phyloP scores from a whole-genome alignment of 208 protist genomes.

The Porcisia hertigi region DNA sequence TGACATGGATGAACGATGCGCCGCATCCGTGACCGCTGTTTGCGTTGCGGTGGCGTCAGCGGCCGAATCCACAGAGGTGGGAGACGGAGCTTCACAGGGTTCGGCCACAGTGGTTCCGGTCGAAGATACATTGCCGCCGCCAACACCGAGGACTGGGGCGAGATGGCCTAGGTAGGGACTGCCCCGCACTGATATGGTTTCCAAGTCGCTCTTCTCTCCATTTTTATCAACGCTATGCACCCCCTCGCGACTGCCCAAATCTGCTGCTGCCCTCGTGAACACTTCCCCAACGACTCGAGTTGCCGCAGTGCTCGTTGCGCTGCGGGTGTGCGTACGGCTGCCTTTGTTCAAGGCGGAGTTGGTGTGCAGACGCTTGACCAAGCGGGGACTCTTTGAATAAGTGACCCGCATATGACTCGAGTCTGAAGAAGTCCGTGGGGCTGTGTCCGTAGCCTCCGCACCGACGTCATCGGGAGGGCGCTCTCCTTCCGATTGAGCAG shows the following conservation, averaged over 20 bases:
- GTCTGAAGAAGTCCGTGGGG: neutral
- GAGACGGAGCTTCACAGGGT: neutral
- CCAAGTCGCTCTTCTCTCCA: neutral
- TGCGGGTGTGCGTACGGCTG: neutral
- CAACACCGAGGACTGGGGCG: constrained; percentile 1
- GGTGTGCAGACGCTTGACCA: neutral
- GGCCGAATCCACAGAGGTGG: neutral
- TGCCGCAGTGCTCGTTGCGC: neutral
- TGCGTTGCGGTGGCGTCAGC: neutral
- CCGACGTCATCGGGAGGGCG: neutral
- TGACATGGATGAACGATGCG: neutral
- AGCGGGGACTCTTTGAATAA: neutral
- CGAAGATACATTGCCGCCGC: neutral
- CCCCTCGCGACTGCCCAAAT: neutral
- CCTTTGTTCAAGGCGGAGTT: neutral
- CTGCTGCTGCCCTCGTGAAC: neutral
- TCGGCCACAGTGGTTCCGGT: neutral
- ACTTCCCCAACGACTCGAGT: neutral
- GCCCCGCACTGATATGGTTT: neutral
- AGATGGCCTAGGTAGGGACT: neutral
- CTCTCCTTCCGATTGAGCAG: neutral
- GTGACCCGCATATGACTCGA: neutral
- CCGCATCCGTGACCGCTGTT: neutral
- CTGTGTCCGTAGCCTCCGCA: neutral
- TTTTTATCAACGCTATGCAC: neutral